Conservation (phyloP, 2,329 filamentous ascomycete genomes). For the Coleophoma eucalyptorum region DNA sequence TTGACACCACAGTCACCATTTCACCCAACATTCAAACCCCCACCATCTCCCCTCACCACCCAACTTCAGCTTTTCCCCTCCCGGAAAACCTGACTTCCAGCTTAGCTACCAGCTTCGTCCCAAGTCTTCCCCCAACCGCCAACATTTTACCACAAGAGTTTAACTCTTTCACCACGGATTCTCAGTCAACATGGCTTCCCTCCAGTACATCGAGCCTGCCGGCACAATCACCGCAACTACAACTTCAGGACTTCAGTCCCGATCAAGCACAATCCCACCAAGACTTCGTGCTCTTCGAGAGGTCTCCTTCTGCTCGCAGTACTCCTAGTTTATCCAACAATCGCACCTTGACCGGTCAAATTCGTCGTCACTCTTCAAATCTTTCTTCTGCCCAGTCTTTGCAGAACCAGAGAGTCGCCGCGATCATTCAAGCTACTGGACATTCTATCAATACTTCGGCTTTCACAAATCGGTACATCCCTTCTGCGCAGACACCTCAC, state of each 20-base stretch:
- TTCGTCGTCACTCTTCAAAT: constrained; percentile 48
- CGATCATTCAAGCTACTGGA: constrained; percentile 55
- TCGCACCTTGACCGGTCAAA: constrained; percentile 33
- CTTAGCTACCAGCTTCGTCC: constrained; percentile 57
- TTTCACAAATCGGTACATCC: constrained; percentile 56
- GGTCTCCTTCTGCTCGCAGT: constrained; percentile 25
- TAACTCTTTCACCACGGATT: constrained; percentile 80
- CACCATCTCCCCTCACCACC: constrained; percentile 40
- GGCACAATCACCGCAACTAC: constrained; percentile 57
- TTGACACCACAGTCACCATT: constrained; percentile 46
- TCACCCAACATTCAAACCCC: constrained; percentile 30
- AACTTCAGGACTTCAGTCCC: constrained; percentile 31
- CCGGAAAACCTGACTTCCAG: constrained; percentile 66
- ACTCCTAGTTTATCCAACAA: constrained; percentile 29
- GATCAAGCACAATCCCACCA: constrained; percentile 30
- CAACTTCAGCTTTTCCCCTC: constrained; percentile 47
- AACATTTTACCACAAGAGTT: constrained; percentile 64
- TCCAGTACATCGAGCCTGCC: constrained; percentile 61
- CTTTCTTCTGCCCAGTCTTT: constrained; percentile 44
- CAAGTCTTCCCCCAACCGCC: constrained; percentile 44
- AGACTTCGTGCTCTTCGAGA: constrained; percentile 67
- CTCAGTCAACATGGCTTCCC: constrained; percentile 75
- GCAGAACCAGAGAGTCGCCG: constrained; percentile 56
- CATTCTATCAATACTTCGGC: constrained; percentile 48
- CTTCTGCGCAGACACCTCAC: constrained; percentile 40